These are phyloP conservation scores for Panicum virgatum DNA, from an alignment of 202 grass and related monocot species.

Conservation along the genomic window DNA sequence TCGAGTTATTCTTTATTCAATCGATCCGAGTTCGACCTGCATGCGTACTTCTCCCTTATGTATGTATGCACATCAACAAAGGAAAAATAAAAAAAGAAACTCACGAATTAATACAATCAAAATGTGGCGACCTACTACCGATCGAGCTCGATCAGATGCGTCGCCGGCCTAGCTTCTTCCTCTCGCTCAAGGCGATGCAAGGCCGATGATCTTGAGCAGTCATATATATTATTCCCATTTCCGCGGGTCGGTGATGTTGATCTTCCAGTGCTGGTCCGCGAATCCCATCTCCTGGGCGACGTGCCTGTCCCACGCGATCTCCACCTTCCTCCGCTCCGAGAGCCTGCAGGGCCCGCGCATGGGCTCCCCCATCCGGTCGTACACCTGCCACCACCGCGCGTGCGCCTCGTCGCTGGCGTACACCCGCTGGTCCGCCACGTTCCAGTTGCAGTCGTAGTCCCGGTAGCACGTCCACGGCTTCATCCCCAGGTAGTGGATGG, in stretches of 20 bases:
- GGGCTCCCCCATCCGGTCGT: constrained; percentile 70
- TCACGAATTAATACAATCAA: constrained; percentile 1
- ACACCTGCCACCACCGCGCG: constrained; percentile 74
- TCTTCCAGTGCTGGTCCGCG: constrained; percentile 72
- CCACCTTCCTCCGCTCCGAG: constrained; percentile 59
- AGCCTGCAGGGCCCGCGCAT: constrained; percentile 61
- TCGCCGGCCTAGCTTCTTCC: not conserved
- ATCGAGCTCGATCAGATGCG: constrained; percentile 5
- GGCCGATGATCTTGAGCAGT: too few species aligned
- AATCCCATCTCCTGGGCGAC: constrained; percentile 53
- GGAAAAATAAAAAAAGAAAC: not conserved
- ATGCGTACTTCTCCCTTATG: not conserved
- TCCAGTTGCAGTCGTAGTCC: constrained; percentile 98
- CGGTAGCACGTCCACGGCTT: constrained; percentile 91
- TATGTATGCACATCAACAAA: not conserved
- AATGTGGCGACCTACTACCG: constrained; percentile 6
- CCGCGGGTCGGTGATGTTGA: constrained; percentile 69
- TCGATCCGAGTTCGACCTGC: not conserved
- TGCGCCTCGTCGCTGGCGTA: constrained; percentile 81
- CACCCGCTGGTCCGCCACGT: constrained; percentile 55
- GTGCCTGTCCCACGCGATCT: constrained; percentile 61
- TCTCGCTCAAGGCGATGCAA: not conserved
- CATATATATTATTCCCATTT: constrained; percentile 48
- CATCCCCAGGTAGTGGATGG: constrained; percentile 73
- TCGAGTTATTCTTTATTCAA: not conserved